Evolutionary conservation across 768 basidiomycete species (phyloP).

Genomic region (Hortiboletus flavorubellus): DNA sequence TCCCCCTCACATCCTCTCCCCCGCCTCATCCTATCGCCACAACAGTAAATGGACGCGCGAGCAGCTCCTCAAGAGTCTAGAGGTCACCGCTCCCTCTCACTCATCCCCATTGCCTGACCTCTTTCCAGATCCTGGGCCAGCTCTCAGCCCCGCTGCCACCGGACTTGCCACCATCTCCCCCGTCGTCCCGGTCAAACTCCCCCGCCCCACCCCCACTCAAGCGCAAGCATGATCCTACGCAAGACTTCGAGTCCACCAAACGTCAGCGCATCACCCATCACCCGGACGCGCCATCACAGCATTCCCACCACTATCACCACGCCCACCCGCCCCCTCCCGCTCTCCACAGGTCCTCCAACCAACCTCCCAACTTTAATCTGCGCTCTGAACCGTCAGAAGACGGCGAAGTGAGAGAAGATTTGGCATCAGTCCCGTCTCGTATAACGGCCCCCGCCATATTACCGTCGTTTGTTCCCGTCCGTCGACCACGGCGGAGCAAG

Average conservation of each 20-base stretch:
- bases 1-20: slow-evolving; percentile 13
- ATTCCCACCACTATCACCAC: slow-evolving; percentile 29
- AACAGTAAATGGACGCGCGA: slow-evolving; percentile 33
- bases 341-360: slow-evolving; percentile 22
- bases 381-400: slow-evolving; percentile 45
- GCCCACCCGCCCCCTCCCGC: slow-evolving; percentile 22
- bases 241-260: slow-evolving; percentile 29
- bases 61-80: slow-evolving; percentile 38
- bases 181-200: slow-evolving; percentile 42
- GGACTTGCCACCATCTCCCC: slow-evolving; percentile 45
- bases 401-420: slow-evolving; percentile 45
- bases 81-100: slow-evolving; percentile 30
- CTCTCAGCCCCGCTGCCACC: slow-evolving; percentile 41
- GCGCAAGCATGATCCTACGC: slow-evolving; percentile 34
- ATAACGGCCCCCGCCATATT: slow-evolving; percentile 31
- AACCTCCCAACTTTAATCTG: slow-evolving; percentile 21
- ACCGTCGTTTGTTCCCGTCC: slow-evolving; percentile 50
- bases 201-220: slow-evolving; percentile 35
- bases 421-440: slow-evolving; percentile 18
- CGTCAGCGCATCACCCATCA: slow-evolving; percentile 28
- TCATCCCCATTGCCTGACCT: slow-evolving; percentile 17
- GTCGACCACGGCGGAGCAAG: slow-evolving; percentile 63
- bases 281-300: slow-evolving; percentile 27
- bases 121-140: slow-evolving; percentile 39
- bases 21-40: slow-evolving; percentile 25